phyloP scores from a whole-genome alignment of 2,329 filamentous ascomycete species.

The Ustulina deusta region DNA sequence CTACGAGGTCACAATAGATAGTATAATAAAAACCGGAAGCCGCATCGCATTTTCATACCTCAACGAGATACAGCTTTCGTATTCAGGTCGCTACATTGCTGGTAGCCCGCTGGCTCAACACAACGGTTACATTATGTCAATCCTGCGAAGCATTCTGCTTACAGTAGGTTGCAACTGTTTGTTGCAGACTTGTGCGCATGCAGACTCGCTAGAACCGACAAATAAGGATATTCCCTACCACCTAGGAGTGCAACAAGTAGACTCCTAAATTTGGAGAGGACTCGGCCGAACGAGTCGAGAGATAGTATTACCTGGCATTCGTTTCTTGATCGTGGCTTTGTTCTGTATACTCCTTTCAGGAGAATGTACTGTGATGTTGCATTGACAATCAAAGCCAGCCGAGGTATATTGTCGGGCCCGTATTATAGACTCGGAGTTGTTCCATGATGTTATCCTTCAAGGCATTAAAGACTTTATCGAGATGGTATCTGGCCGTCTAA shows the following conservation, averaged over 20 bases:
- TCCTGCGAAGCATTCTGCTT: too few species aligned
- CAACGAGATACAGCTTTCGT: too few species aligned
- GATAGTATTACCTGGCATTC: background rate
- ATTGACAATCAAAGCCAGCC: background rate
- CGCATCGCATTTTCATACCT: too few species aligned
- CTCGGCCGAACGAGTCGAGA: background rate
- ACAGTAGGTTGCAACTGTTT: too few species aligned
- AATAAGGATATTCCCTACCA: background rate
- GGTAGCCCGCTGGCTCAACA: too few species aligned
- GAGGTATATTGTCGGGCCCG: too few species aligned
- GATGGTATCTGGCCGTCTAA: background rate
- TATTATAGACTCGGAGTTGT: background rate
- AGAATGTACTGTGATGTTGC: background rate
- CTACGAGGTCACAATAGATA: too few species aligned
- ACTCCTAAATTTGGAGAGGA: constrained; percentile 12
- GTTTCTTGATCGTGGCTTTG: background rate
- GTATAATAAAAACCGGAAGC: too few species aligned
- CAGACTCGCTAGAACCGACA: background rate
- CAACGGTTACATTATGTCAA: too few species aligned
- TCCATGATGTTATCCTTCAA: background rate
- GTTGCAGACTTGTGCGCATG: too few species aligned
- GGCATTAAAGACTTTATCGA: background rate
- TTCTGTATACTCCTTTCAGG: background rate
- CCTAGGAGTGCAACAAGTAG: background rate
- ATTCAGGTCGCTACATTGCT: too few species aligned